Percentiles rank a stretch among this genome's conserved stretches.
These are phyloP conservation scores for Ophiostoma australiae DNA, from an alignment of 2,329 filamentous ascomycete genomes.

Conservation along the genomic window DNA sequence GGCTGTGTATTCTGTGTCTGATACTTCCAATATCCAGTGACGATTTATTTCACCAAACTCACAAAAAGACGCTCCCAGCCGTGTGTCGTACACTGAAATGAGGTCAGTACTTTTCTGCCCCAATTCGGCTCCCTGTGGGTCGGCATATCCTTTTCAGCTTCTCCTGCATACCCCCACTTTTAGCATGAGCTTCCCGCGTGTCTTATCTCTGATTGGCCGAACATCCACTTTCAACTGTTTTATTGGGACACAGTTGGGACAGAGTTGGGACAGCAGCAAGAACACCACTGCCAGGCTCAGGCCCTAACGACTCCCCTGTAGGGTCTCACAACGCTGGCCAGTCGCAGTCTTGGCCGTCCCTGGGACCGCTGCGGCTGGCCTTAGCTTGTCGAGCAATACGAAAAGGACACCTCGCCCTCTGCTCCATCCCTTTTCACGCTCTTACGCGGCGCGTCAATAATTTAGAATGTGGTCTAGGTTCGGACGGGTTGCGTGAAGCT, in stretches of 20 bases:
- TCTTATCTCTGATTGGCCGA: neutral
- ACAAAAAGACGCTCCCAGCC: no score
- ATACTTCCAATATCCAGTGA: neutral
- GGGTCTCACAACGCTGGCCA: neutral
- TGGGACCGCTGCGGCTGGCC: conserved; percentile 9
- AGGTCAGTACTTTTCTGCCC: conserved; percentile 14
- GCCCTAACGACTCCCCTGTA: neutral
- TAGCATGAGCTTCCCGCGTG: neutral
- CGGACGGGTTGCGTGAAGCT: neutral
- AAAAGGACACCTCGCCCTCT: conserved; percentile 25
- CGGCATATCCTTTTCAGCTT: conserved; percentile 2
- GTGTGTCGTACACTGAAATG: neutral
- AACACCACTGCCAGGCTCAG: neutral
- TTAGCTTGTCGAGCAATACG: conserved; percentile 15
- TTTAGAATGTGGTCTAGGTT: neutral
- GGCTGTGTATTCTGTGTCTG: neutral
- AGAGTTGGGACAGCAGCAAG: neutral
- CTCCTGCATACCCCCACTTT: conserved; percentile 6
- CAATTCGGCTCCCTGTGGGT: conserved; percentile 5
- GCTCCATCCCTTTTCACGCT: conserved; percentile 16
- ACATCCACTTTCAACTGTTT: neutral
- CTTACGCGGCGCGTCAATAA: conserved; percentile 15
- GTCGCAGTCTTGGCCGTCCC: neutral
- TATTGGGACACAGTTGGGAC: neutral
- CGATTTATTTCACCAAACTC: neutral